Base-by-base conservation (phyloP, 768 basidiomycete genomes). In the Termitomyces sp. region DNA sequence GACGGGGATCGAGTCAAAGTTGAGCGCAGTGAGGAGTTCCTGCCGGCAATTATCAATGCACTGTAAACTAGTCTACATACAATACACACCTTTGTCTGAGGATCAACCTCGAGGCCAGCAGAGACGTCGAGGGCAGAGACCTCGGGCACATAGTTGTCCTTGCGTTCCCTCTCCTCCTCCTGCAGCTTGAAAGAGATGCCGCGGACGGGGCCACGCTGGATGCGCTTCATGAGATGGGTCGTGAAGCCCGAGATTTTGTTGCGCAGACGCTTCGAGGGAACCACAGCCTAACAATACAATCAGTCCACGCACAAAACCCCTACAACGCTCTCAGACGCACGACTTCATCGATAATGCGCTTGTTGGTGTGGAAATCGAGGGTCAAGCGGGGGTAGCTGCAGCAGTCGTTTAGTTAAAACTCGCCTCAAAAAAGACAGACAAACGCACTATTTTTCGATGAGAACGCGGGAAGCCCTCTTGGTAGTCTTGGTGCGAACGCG, bases 181-280 rank as follows among this genome's bases (percentile, higher is more conserved):
- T 99, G 97, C 68, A 99, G 90, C 79, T 98, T 97, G 93, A 98
- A 99, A 58, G 97, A 98, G 75, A 99, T 99, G 69, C 97, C 97
- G 65, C 95, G 93, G 64, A 99, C 97, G 69, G 97, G 97, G 3
- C 97, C 97, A 61, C 87, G 87, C 77, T 97, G 94, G 70, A 99
- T 99, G 71, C 97, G 95, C 85, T 95, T 98, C 97, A 99, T 99
- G 75, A 99, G 82, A 74, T 99, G 97, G 69, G 97, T 99, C 61
- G 97, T 99, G 87, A 98, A 99, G 50, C 97, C 97, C 12, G 96
- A 89, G 71, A 99, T 91, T 85, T 99, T 99, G 91, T 99, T 99
- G 73, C 97, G 88, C 69, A 99, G 87, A 67, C 96, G 93, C 81
- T 99, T 98, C 58, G 97, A 98, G 60, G 96, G 96, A 66, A 99